Percentiles rank a stretch among this genome's conserved stretches.
Evolutionary conservation across 2,329 filamentous ascomycete genomes (phyloP).

Genomic region (Apiospora pterosperma): DNA sequence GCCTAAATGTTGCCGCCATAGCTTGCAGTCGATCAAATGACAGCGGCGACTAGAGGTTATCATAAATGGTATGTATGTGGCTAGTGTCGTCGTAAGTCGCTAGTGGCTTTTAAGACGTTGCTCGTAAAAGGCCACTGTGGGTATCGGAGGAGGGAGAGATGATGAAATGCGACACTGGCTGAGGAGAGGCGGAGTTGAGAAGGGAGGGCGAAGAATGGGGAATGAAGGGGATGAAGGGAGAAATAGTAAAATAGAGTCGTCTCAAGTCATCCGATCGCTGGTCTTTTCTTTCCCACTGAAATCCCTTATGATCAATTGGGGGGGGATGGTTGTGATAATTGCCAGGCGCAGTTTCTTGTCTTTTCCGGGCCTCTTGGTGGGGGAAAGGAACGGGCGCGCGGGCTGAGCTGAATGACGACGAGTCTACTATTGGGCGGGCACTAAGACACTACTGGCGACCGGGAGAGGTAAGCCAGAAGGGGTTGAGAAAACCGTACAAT

Average conservation of each 20-base stretch:
- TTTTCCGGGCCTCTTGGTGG: not conserved
- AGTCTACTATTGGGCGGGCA: conserved; percentile 1
- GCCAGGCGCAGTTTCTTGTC: not conserved
- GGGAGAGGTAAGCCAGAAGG: not conserved
- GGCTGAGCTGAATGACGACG: conserved; percentile 6
- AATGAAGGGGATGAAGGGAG: not conserved
- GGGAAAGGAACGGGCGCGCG: conserved; percentile 2
- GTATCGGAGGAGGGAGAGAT: conserved; percentile 9
- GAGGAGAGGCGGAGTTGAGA: conserved; percentile 2
- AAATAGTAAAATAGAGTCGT: not conserved
- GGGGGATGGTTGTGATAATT: not conserved
- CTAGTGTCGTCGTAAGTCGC: conserved; percentile 12
- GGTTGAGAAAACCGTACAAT: not conserved
- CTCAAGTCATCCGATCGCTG: conserved; percentile 1
- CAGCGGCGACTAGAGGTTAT: not conserved
- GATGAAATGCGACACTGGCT: conserved; percentile 15
- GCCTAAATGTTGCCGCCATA: conserved; percentile 48
- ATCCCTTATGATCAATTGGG: not conserved
- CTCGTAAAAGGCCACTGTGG: conserved; percentile 11
- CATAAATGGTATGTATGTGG: not conserved
- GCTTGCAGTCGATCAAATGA: not conserved
- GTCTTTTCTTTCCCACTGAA: not conserved
- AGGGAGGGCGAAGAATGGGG: not conserved
- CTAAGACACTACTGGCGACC: conserved; percentile 1
- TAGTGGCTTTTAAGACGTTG: conserved; percentile 10